Evolutionary conservation across 208 protist species (phyloP), one percentile per base, ranked within the genome.

Genomic region (Leishmania lainsoni): DNA sequence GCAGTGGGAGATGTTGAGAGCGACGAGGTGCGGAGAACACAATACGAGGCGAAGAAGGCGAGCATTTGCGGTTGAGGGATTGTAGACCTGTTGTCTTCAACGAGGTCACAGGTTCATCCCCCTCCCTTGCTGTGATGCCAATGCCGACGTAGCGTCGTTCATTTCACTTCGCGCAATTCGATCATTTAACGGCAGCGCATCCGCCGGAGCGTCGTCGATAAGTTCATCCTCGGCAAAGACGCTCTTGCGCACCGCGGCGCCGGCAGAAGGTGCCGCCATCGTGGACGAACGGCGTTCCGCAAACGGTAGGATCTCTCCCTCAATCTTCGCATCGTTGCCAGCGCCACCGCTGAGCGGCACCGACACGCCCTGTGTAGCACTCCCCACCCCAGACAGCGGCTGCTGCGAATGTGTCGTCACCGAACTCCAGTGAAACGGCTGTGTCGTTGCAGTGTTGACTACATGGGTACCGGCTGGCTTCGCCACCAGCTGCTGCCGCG

Each of bases 61-160:
- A 52, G 26, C 26, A 49, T 29, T 10, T 48, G 68, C 9, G 8
- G 5, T 52, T 73, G 39, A 71, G 20, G 66, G 39, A 51, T 29
- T 14, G 42, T 52, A 54, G 17, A 9, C 17, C 10, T 26, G 5
- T 10, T 73, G 68, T 29, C 26, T 52, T 71, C 42, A 54, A 3
- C 12, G 22, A 69, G 20, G 74, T 14, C 56, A 54, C 42, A 65
- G 14, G 2, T 39, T 5, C 14, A 70, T 69, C 8, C 73, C 75
- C 29, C 74, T 68, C 32, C 71, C 66, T 35, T 83, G 73, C 29
- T 65, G 72, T 20, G 35, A 68, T 22, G n/a, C 39, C 65, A 75
- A n/a, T 39, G 75, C 83, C 10, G 66, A 74, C n/a, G 83, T 83
- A 8, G 45, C 54, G 17, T 56, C 78, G 56, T 83, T 81, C 49